Evolutionary conservation across 495 filamentous ascomycete species (phyloP), one percentile per base, ranked within the genome.

Genomic region (Acidomyces sp.): DNA sequence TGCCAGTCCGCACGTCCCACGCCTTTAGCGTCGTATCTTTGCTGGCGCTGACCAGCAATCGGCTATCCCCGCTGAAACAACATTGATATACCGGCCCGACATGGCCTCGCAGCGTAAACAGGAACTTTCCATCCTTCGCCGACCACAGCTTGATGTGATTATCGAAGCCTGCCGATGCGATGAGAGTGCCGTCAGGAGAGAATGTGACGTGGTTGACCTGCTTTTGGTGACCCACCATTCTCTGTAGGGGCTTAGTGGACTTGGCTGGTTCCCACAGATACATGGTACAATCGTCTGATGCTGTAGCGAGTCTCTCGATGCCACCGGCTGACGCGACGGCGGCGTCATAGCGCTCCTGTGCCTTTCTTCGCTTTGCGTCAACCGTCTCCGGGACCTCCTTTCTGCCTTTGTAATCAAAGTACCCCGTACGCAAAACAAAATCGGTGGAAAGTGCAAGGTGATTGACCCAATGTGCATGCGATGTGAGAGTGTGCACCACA

Each of bases 21-120:
- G 88, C 78, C 58, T 97, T 97, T 22, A 96, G 59, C 1, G 92
- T 99, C 5, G 83, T 92, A 54, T 99, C 92, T 61, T 92, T 93
- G 51, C 76, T 82, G 3, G 70, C 77, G 20, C 81, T 93, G 1
- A 92, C 85, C 6, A 95, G 63, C 18, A 93, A 63, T 11, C 85
- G 66, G 15, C 80, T 86, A 57, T 99, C 92, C 11, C 92, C 78
- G 6, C 80, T 85, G 62, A 93, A 99, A 29, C 77, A 77, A 53
- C 81, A 81, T 58, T 88, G 82, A 57, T 93, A 93, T 19, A 97
- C 85, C 10, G 87, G 78, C 15, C 80, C 87, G 10, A 99, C 92
- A 63, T 99, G 92, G 5, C 85, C 92, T 33, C 87, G 69, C 13
- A 96, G 69, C 3, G 83, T 93, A 43, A 72, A 77, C 43, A 95